Percentiles rank a stretch among this genome's conserved stretches.
Conservation (phyloP, 352 stramenopile genomes). For the Phytophthora boehmeriae region DNA sequence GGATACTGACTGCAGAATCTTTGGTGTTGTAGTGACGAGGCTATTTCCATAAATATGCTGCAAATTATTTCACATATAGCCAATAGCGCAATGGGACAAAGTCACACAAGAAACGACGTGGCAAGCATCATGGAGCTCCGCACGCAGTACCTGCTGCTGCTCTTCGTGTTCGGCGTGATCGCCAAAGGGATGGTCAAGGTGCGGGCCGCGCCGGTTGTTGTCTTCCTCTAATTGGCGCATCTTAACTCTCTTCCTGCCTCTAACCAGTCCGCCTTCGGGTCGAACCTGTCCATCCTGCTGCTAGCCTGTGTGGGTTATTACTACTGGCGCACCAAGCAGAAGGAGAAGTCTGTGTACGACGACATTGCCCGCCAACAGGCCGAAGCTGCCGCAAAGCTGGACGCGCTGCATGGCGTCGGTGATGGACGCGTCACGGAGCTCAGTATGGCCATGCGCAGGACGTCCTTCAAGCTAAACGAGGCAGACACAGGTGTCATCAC, state of each 20-base stretch:
- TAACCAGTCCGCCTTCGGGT: slow-evolving; percentile 59
- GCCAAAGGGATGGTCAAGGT: slow-evolving; percentile 75
- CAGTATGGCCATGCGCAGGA: slow-evolving; percentile 60
- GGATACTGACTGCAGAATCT: no score
- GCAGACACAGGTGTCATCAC: slow-evolving; percentile 72
- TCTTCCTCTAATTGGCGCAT: no score
- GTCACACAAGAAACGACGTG: slow-evolving; percentile 29
- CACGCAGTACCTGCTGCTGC: slow-evolving; percentile 72
- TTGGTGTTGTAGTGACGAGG: no score
- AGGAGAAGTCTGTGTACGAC: slow-evolving; percentile 69
- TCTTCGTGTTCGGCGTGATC: slow-evolving; percentile 70
- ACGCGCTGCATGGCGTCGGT: slow-evolving; percentile 59
- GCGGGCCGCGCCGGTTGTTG: background rate
- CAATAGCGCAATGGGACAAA: background rate
- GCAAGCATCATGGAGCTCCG: slow-evolving; percentile 46
- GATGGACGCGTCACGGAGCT: slow-evolving; percentile 55
- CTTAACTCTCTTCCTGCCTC: slow-evolving; percentile 7
- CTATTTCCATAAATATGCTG: no score
- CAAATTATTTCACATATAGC: no score
- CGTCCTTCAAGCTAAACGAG: slow-evolving; percentile 70
- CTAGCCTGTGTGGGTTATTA: slow-evolving; percentile 66
- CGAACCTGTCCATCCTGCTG: slow-evolving; percentile 69
- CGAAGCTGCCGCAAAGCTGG: slow-evolving; percentile 67
- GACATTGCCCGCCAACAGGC: slow-evolving; percentile 68
- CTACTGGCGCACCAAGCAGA: slow-evolving; percentile 65